These are phyloP conservation scores for Tolypocladium endophyticum DNA, from an alignment of 2,329 filamentous ascomycete species.

Conservation along the genomic window DNA sequence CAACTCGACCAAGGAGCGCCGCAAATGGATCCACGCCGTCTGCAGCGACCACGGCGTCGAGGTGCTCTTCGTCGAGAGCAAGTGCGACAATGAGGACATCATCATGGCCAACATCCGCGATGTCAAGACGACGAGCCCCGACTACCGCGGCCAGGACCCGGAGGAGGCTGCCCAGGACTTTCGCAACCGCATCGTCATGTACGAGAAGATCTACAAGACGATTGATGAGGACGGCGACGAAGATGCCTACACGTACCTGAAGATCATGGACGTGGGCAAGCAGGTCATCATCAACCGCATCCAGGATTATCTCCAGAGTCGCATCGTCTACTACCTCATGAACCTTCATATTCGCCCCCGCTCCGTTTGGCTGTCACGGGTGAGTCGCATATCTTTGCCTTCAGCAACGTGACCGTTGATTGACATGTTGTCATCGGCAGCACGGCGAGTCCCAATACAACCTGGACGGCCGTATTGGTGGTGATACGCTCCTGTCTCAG, in stretches of 20 bases:
- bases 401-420: background rate
- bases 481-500: slow-evolving; percentile 76
- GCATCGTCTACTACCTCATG: slow-evolving; percentile 96
- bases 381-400: slow-evolving; percentile 31
- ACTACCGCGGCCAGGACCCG: slow-evolving; percentile 90
- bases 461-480: slow-evolving; percentile 80
- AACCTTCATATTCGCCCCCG: slow-evolving; percentile 95
- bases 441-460: slow-evolving; percentile 95
- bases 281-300: slow-evolving; percentile 98
- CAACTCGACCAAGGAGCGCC: slow-evolving; percentile 83
- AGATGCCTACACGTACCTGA: slow-evolving; percentile 82
- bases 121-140: slow-evolving; percentile 92
- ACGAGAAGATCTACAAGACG: slow-evolving; percentile 93
- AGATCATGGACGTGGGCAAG: slow-evolving; percentile 91
- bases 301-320: slow-evolving; percentile 90
- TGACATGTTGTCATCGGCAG: slow-evolving; percentile 27
- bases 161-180: slow-evolving; percentile 88
- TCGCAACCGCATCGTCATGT: slow-evolving; percentile 87
- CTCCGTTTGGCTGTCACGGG: slow-evolving; percentile 91
- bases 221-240: slow-evolving; percentile 76
- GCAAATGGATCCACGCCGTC: slow-evolving; percentile 81
- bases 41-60: slow-evolving; percentile 71
- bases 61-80: slow-evolving; percentile 91
- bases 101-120: slow-evolving; percentile 98
- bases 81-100: slow-evolving; percentile 88